These are phyloP conservation scores for Ogataea ramenticola DNA, from an alignment of 805 yeast genomes.

Conservation along the genomic window DNA sequence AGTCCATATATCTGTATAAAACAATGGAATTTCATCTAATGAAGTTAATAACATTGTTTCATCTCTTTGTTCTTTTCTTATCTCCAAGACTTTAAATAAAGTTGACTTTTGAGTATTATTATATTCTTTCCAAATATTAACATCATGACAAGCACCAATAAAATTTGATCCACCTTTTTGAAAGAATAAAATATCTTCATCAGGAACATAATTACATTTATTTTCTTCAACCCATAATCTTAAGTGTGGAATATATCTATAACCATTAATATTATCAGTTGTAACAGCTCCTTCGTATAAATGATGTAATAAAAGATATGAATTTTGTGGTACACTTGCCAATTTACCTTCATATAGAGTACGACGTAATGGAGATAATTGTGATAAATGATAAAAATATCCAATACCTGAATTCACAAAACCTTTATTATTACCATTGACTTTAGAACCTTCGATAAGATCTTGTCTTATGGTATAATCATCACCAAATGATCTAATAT, in stretches of 20 bases:
- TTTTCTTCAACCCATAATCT: slow-evolving; percentile 30
- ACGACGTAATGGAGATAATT: slow-evolving; percentile 18
- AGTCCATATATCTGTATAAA: slow-evolving; percentile 22
- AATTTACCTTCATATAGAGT: slow-evolving; percentile 24
- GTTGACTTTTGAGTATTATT: slow-evolving; percentile 26
- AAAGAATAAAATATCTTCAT: slow-evolving; percentile 29
- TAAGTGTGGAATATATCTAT: slow-evolving; percentile 27
- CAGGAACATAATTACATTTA: slow-evolving; percentile 33
- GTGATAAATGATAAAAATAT: slow-evolving; percentile 20
- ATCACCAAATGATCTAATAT: slow-evolving; percentile 10
- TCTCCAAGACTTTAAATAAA: slow-evolving; percentile 15
- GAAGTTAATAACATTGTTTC: slow-evolving; percentile 5
- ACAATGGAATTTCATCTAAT: slow-evolving; percentile 15
- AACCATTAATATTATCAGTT: slow-evolving; percentile 18
- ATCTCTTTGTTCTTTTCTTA: slow-evolving; percentile 6
- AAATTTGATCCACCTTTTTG: slow-evolving; percentile 26
- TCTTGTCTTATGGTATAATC: slow-evolving; percentile 14
- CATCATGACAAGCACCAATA: slow-evolving; percentile 36
- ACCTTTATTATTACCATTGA: slow-evolving; percentile 12
- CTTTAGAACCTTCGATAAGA: slow-evolving; percentile 9
- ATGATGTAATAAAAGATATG: slow-evolving; percentile 13
- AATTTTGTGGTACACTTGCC: slow-evolving; percentile 21
- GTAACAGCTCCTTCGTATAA: slow-evolving; percentile 18
- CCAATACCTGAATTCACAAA: slow-evolving; percentile 32
- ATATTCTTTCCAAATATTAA: slow-evolving; percentile 30